Conservation (phyloP, 2,329 filamentous ascomycete species). For the Trichoderma sp. region DNA sequence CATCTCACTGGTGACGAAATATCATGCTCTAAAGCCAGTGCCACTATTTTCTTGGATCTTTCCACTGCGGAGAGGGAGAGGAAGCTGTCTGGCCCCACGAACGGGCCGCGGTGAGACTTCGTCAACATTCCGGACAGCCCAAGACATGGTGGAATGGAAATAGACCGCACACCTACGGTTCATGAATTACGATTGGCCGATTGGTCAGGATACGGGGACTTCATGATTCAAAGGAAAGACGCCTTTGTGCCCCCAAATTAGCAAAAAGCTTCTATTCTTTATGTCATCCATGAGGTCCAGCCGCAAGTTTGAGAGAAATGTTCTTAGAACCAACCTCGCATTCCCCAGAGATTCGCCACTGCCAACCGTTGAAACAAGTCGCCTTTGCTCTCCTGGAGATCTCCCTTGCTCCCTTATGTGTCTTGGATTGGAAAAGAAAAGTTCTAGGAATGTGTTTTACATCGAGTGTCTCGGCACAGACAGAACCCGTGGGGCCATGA, state of each 20-base stretch:
- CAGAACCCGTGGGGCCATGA: neutral
- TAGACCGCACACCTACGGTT: neutral
- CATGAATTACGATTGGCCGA: neutral
- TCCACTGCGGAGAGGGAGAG: neutral
- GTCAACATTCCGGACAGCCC: neutral
- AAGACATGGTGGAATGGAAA: constrained; percentile 1
- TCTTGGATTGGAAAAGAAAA: neutral
- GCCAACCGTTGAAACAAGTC: neutral
- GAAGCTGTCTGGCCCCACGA: neutral
- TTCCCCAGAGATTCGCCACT: neutral
- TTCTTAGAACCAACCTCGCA: neutral
- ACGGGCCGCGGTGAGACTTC: neutral
- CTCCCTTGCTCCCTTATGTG: constrained; percentile 9
- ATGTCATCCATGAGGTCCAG: neutral
- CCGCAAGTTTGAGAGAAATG: neutral
- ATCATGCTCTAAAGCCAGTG: neutral
- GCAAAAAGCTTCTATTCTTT: neutral
- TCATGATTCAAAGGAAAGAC: neutral
- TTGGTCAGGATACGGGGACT: neutral
- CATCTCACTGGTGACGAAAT: neutral
- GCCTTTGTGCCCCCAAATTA: neutral
- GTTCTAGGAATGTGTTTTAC: neutral
- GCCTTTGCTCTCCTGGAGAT: neutral
- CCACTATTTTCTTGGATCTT: neutral
- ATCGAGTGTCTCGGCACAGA: neutral